Conservation (phyloP, 208 protist genomes). For the Crithidia thermophila region DNA sequence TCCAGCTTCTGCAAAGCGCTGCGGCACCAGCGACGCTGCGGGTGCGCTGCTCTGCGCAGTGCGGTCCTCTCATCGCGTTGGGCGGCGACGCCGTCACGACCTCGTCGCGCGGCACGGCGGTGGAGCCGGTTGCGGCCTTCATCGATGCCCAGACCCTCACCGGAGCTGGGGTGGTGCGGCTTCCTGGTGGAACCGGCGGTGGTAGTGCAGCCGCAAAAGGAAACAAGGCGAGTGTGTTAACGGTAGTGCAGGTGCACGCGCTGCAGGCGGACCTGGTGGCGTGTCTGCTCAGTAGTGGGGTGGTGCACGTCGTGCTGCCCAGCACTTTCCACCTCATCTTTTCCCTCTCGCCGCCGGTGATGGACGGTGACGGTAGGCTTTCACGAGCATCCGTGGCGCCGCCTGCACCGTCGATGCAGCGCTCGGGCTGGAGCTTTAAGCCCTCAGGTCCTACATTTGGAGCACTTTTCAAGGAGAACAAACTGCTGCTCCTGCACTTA, state of each 20-base stretch:
- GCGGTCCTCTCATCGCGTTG: conserved; percentile 27
- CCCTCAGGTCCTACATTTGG: conserved; percentile 31
- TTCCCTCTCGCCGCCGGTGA: conserved; percentile 7
- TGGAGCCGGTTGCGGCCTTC: conserved; percentile 39
- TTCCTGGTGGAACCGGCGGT: conserved; percentile 2
- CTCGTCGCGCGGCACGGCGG: not conserved
- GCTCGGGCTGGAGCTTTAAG: conserved; percentile 20
- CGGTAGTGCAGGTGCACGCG: conserved; percentile 16
- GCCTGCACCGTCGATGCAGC: not conserved
- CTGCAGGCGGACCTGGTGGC: conserved; percentile 25
- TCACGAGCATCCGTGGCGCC: not conserved
- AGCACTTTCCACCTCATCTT: conserved; percentile 37
- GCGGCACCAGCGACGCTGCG: conserved; percentile 22
- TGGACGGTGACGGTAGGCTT: not conserved
- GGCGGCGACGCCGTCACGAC: conserved; percentile 29
- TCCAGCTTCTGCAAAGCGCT: conserved; percentile 7
- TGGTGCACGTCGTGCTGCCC: conserved; percentile 26
- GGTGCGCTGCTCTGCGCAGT: conserved; percentile 26
- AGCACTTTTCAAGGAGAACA: conserved; percentile 18
- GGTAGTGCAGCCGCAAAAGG: not conserved
- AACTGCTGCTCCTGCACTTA: conserved; percentile 21
- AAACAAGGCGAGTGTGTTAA: not conserved
- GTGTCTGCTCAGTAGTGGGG: conserved; percentile 30
- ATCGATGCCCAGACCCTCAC: conserved; percentile 30
- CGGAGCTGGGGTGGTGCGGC: conserved; percentile 33